Base-by-base conservation (phyloP, 805 yeast genomes). In the Lipomyces anomalus region DNA sequence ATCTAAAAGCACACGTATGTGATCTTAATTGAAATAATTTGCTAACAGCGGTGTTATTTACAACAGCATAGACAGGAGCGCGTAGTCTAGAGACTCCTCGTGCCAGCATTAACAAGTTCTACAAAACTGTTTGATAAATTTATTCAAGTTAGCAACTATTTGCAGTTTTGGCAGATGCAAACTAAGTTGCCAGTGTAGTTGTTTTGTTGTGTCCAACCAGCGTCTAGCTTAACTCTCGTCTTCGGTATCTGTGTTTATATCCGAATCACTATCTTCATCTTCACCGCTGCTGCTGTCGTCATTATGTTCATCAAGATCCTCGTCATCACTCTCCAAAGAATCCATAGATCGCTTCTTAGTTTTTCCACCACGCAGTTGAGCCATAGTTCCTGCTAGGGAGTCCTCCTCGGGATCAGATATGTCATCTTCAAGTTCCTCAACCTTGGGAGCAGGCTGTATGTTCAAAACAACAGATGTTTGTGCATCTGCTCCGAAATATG, bases 401-500 rank as follows among this genome's bases (percentile, higher is more conserved):
- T 82, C 89, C 59, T 82, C 89, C 43, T 78, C 84, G 2, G 87
- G 83, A 43, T 78, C 85, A 33, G 57, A 52, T 26, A 51, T 52
- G 24, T 52, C 57, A 26, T 52, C 56, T n/a, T 52, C 56, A 11
- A 9, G 22, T 9, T 30, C 43, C 6, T 40, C 43, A 5, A 46
- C 20, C 16, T 24, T 26, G 20, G 80, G 75, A 28, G 80, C 75
- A 20, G 76, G 72, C 56, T 75, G 71, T 29, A 89, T 95, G n/a
- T 74, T 70, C 81, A 89, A 74, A 21, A 68, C 67, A 39, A 86
- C 65, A 6, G 89, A 82, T 50, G 81, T 74, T 53, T 82, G 86
- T 21, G 86, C 62, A 61, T 90, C 97, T 17, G 77, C 67, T 4
- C 95, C 95, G 62, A 85, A 86, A 63, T 86, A 89, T 37, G 84